Evolutionary conservation across 768 basidiomycete species (phyloP), one percentile per base, ranked within the genome.

Genomic region (Suillus hirtellus): DNA sequence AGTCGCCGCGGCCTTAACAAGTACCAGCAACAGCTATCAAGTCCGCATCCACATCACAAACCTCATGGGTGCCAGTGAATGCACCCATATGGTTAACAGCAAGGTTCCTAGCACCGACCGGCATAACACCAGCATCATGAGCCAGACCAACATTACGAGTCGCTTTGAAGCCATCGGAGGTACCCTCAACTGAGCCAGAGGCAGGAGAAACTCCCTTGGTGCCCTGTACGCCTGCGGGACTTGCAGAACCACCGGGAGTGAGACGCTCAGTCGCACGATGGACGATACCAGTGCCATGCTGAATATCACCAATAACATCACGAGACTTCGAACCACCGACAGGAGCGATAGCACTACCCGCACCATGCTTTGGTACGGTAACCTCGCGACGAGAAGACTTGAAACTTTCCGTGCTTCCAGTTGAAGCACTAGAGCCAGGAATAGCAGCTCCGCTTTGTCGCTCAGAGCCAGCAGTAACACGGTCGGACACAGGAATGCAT

Each of bases 401-500:
- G 35, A 42, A 12, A 21, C 21, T 43, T 34, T 56, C 34, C 2
- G 2, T 19, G 2, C 21, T 31, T 17, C 8, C 11, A 46, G 9
- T 34, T 21, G 42, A 50, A 35, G 2, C n/a, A n/a, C 34, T 54
- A 12, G 59, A 43, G 27, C 38, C 37, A 38, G 31, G 40, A 21
- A 15, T 14, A 9, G 50, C 19, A 11, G 9, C 61, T 31, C 10
- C 17, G 17, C 31, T 34, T 52, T 19, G 27, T 52, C 31, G 50
- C 14, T 31, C 27, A 17, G 49, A 27, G 40, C 31, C 43, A 21
- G 24, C 17, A 1, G 46, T 17, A 2, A 19, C 4, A 34, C 5
- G 8, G 15, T 64, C 43, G 17, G 34, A 24, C 1, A 24, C 4
- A 8, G 59, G 60, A 37, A 68, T 50, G 44, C 75, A 76, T 4